Conservation (phyloP, 805 yeast species). For the Komagataella mondaviorum region DNA sequence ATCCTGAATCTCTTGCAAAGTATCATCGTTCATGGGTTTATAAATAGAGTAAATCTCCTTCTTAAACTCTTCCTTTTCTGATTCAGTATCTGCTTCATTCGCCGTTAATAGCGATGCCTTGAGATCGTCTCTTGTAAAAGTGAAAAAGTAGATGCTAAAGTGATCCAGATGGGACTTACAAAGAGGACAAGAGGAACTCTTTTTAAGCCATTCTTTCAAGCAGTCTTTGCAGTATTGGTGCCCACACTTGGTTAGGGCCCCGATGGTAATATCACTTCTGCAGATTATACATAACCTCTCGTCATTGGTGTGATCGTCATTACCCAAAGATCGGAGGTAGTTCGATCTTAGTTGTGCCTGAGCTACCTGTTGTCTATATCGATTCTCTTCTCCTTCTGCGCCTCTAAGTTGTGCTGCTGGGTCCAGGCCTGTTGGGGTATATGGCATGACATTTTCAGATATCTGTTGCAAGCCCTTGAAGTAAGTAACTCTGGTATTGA, state of each 20-base stretch:
- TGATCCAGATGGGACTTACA: conserved; percentile 45
- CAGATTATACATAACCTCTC: conserved; percentile 67
- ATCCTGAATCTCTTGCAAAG: conserved; percentile 30
- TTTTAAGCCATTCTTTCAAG: conserved; percentile 52
- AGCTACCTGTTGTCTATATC: conserved; percentile 8
- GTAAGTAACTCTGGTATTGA: conserved; percentile 71
- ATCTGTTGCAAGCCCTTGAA: conserved; percentile 75
- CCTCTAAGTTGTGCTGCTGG: not conserved
- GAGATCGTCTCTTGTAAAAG: conserved; percentile 38
- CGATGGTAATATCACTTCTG: conserved; percentile 51
- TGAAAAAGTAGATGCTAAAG: conserved; percentile 55
- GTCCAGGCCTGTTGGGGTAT: conserved; percentile 14
- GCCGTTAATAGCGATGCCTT: conserved; percentile 26
- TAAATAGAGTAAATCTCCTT: conserved; percentile 28
- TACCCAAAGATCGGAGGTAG: conserved; percentile 32
- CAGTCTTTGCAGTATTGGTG: conserved; percentile 84
- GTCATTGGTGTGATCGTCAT: conserved; percentile 16
- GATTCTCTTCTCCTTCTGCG: conserved; percentile 3
- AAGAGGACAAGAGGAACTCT: conserved; percentile 57
- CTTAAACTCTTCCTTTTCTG: conserved; percentile 16
- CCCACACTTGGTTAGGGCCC: conserved; percentile 82
- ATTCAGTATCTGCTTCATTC: conserved; percentile 1
- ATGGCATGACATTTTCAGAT: conserved; percentile 65
- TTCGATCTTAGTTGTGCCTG: conserved; percentile 26
- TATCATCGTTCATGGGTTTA: conserved; percentile 25